Evolutionary conservation across 139 green algal genomes (phyloP).

Genomic region (Dunaliella primolecta): DNA sequence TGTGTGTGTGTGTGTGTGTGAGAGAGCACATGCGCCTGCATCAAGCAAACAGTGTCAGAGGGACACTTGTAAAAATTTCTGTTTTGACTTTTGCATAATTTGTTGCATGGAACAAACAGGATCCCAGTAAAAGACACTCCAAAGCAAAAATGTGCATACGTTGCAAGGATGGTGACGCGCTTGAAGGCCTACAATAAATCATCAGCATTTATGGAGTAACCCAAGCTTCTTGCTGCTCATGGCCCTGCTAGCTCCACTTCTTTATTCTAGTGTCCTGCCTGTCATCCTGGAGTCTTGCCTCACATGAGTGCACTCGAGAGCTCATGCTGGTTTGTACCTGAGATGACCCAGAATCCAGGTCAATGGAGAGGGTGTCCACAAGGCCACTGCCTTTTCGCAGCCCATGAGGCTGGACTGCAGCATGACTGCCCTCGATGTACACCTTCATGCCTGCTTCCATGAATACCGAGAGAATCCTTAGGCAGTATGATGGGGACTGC

Average conservation of each 20-base stretch:
- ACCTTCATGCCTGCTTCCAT: neutral
- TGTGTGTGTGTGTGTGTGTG: neutral
- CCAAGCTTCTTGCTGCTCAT: no score
- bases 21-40: neutral
- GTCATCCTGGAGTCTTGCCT: no score
- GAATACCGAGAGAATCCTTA: neutral
- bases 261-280: neutral
- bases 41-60: neutral
- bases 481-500: neutral
- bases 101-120: neutral
- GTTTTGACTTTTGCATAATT: neutral
- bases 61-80: neutral
- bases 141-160: neutral
- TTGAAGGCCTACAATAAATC: neutral
- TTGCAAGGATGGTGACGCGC: neutral
- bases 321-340: neutral
- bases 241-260: neutral
- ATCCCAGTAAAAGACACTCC: neutral
- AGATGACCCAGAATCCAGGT: slow-evolving; percentile 15
- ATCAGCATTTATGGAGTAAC: neutral
- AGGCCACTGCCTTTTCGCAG: neutral
- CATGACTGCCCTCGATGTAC: neutral
- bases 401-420: neutral
- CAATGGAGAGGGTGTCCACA: slow-evolving; percentile 22
- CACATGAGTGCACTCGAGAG: neutral